Evolutionary conservation across 148 eudicot species (phyloP), one percentile per base, ranked within the genome.

Genomic region (Dysphania ambrosioides): DNA sequence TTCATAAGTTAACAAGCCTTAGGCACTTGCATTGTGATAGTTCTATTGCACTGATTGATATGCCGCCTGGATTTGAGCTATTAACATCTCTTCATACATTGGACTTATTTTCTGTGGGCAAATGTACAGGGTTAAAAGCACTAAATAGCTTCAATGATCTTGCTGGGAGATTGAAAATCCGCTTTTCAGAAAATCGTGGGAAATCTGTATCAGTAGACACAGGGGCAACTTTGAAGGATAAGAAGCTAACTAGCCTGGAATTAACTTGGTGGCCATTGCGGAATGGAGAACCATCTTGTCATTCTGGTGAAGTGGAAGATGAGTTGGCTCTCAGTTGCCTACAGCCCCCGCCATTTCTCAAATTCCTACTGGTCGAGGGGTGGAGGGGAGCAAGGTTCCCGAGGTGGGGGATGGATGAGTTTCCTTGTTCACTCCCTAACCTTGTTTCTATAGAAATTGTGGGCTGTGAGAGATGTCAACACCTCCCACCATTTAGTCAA

Each of bases 351-450:
- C 58, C 53, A 13, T 21, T 53, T 58, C 66, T 72, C 64, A 59
- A 57, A 57, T 3, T 2, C 11, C 36, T 72, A 36, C 2, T 0
- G 13, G 35, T 72, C 5, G 0, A 1, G 4, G 5, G 6, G 2
- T 58, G 75, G 75, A 38, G 27, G 3, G 66, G 66, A 15, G 55
- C 6, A 49, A 58, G 66, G 55, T 72, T 72, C 18, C 75, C 75
- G 8, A 27, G 53, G 2, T 72, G 75, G 75, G 66, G 75, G 7
- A 59, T 59, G 24, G 66, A 58, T 59, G 55, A 24, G 26, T 19
- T 30, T 38, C 73, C 42, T 55, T 21, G 55, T 1, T 18, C 55
- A 6, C 55, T 49, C 55, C 55, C 55, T 49, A 49, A 63, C 38
- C 71, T 68, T 23, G 71, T 68, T 23, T 40, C 53, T n/a, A 12